Conservation (phyloP, 2,329 filamentous ascomycete genomes). For the Penicillium sp. region DNA sequence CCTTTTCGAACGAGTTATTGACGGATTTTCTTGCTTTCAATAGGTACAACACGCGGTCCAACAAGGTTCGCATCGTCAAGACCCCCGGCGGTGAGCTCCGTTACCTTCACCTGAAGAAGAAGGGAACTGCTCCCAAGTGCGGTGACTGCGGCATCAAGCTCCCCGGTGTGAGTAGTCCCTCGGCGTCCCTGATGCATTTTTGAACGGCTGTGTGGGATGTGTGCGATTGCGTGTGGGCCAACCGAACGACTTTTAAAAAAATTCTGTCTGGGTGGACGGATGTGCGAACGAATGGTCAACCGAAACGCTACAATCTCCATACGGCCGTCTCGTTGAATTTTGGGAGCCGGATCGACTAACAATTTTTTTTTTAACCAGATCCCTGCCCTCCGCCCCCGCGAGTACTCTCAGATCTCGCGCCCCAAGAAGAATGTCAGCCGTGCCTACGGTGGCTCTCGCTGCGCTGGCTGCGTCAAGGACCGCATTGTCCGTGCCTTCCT, state of each 20-base stretch:
- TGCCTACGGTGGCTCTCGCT: slow-evolving; percentile 96
- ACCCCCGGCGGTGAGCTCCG: slow-evolving; percentile 93
- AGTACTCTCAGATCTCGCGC: slow-evolving; percentile 94
- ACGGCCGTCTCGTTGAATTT: slow-evolving; percentile 7
- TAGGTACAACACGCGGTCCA: slow-evolving; percentile 96
- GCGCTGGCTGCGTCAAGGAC: slow-evolving; percentile 97
- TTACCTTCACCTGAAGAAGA: slow-evolving; percentile 99
- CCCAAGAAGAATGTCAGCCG: slow-evolving; percentile 99
- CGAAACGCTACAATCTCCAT: slow-evolving; percentile 5
- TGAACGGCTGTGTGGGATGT: slow-evolving; percentile 11
- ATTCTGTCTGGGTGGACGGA: slow-evolving; percentile 6
- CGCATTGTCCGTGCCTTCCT: slow-evolving; percentile 95
- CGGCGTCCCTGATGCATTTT: slow-evolving; percentile 17
- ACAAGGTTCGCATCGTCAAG: slow-evolving; percentile 92
- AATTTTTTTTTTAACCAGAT: slow-evolving; percentile 54
- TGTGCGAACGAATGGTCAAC: slow-evolving; percentile 13
- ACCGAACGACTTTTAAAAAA: no score
- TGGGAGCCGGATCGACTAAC: slow-evolving; percentile 11
- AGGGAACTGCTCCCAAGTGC: slow-evolving; percentile 94
- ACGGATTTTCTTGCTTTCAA: slow-evolving; percentile 24
- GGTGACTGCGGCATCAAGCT: slow-evolving; percentile 98
- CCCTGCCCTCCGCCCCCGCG: slow-evolving; percentile 92
- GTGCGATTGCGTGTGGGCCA: slow-evolving; percentile 13
- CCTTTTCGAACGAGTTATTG: slow-evolving; percentile 23
- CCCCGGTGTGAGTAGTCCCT: slow-evolving; percentile 71